Evolutionary conservation across 257 asterid species (phyloP).

Genomic region (Mentha longifolia): DNA sequence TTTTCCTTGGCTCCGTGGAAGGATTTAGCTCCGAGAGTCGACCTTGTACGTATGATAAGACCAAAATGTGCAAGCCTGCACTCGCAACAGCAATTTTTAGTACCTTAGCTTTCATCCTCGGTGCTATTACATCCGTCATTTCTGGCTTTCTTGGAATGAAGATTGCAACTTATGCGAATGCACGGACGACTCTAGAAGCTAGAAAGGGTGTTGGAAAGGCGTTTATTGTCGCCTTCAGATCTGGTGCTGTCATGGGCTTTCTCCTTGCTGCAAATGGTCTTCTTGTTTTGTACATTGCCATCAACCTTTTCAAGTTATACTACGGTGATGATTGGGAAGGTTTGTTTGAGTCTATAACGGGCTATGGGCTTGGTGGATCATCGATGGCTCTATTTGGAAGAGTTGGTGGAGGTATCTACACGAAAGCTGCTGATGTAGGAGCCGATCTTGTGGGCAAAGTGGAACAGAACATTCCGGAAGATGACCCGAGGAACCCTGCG

Average conservation of each 20-base stretch:
- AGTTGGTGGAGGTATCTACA: slow-evolving; percentile 92
- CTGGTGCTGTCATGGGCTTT: slow-evolving; percentile 95
- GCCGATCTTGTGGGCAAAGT: slow-evolving; percentile 93
- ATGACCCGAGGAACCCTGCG: slow-evolving; percentile 91
- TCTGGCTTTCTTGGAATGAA: slow-evolving; percentile 95
- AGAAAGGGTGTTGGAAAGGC: slow-evolving; percentile 91
- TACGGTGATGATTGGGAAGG: slow-evolving; percentile 96
- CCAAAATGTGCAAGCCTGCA: slow-evolving; percentile 78
- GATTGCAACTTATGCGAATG: slow-evolving; percentile 89
- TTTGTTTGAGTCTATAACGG: slow-evolving; percentile 80
- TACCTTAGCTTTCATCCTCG: slow-evolving; percentile 72
- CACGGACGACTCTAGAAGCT: slow-evolving; percentile 87
- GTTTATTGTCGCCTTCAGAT: slow-evolving; percentile 76
- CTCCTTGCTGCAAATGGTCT: slow-evolving; percentile 92
- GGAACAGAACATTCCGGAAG: slow-evolving; percentile 85
- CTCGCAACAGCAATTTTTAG: slow-evolving; percentile 81
- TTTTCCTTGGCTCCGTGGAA: slow-evolving; percentile 86
- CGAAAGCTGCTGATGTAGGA: slow-evolving; percentile 94
- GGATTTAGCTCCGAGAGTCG: slow-evolving; percentile 69
- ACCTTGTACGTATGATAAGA: slow-evolving; percentile 63
- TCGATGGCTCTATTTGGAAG: slow-evolving; percentile 97
- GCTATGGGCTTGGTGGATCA: slow-evolving; percentile 95
- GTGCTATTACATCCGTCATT: slow-evolving; percentile 77
- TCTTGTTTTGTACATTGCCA: slow-evolving; percentile 66
- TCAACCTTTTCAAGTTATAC: slow-evolving; percentile 75